phyloP scores from a whole-genome alignment of 2,329 filamentous ascomycete species.

The Ceratocystiopsis brevicomis region DNA sequence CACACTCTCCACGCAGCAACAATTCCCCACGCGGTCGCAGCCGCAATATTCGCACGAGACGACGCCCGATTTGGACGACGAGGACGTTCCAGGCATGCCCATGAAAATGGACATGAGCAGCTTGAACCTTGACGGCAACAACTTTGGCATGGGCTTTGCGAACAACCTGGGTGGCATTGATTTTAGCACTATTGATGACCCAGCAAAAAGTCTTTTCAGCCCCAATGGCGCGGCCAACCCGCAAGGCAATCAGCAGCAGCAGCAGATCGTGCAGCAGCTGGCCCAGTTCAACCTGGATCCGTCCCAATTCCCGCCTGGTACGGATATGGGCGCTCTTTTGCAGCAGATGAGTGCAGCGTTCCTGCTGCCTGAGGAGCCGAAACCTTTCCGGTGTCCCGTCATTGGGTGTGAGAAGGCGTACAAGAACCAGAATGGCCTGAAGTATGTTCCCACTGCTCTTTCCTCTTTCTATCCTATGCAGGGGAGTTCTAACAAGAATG shows the following conservation, averaged over 20 bases:
- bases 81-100: conserved; percentile 46
- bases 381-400: conserved; percentile 93
- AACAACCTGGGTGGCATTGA: conserved; percentile 24
- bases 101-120: conserved; percentile 40
- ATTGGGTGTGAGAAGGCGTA: conserved; percentile 98
- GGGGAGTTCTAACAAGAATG: conserved; percentile 2
- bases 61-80: conserved; percentile 53
- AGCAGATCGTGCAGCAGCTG: conserved; percentile 46
- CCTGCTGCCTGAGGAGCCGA: conserved; percentile 71
- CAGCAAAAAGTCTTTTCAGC: conserved; percentile 82
- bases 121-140: conserved; percentile 32
- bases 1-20: conserved; percentile 58
- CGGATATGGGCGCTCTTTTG: conserved; percentile 42
- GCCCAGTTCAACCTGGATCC: conserved; percentile 58
- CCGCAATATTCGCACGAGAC: conserved; percentile 24
- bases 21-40: conserved; percentile 39
- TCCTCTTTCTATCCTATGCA: conserved; percentile 3
- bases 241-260: conserved; percentile 42
- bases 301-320: conserved; percentile 57
- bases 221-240: conserved; percentile 45
- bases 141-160: conserved; percentile 37
- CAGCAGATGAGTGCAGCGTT: conserved; percentile 36
- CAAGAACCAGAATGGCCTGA: conserved; percentile 97
- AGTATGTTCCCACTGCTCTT: conserved; percentile 37
- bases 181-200: conserved; percentile 62